Conservation (phyloP, 2,329 filamentous ascomycete species). For the Eurotiales sp. region DNA sequence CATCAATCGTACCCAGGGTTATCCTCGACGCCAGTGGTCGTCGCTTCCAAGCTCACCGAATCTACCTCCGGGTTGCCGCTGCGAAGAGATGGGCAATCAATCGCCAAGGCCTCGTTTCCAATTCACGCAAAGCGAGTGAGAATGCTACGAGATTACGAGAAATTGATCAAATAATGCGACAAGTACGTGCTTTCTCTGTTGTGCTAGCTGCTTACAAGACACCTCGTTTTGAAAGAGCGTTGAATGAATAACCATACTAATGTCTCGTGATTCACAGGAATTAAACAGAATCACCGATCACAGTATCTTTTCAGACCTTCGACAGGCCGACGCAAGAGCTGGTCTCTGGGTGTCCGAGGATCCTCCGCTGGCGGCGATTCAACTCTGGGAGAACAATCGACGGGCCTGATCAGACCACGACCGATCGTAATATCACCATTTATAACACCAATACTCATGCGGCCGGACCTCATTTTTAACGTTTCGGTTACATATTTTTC, state of each 20-base stretch:
- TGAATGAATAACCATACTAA: background rate
- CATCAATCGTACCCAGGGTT: constrained; percentile 50
- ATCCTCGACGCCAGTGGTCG: constrained; percentile 58
- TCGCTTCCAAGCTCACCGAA: constrained; percentile 59
- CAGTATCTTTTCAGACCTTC: constrained; percentile 53
- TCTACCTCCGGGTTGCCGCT: constrained; percentile 57
- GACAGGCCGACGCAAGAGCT: constrained; percentile 52
- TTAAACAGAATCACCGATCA: constrained; percentile 55
- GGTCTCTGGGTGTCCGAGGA: constrained; percentile 62
- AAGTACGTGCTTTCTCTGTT: constrained; percentile 35
- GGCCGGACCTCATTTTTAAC: background rate
- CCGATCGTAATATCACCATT: background rate
- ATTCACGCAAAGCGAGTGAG: constrained; percentile 47
- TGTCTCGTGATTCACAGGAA: constrained; percentile 43
- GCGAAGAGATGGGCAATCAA: constrained; percentile 57
- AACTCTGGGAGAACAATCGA: constrained; percentile 41
- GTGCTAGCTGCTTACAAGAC: too few relatives aligned
- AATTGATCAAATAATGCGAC: constrained; percentile 46
- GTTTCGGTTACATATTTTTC: background rate
- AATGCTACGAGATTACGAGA: constrained; percentile 48
- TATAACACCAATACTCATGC: background rate
- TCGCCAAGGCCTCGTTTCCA: constrained; percentile 46
- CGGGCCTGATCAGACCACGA: constrained; percentile 18
- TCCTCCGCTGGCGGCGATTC: constrained; percentile 52
- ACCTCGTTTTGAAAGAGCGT: background rate